phyloP scores from a whole-genome alignment of 768 basidiomycete species.

The Candolleomyces efflorescens region DNA sequence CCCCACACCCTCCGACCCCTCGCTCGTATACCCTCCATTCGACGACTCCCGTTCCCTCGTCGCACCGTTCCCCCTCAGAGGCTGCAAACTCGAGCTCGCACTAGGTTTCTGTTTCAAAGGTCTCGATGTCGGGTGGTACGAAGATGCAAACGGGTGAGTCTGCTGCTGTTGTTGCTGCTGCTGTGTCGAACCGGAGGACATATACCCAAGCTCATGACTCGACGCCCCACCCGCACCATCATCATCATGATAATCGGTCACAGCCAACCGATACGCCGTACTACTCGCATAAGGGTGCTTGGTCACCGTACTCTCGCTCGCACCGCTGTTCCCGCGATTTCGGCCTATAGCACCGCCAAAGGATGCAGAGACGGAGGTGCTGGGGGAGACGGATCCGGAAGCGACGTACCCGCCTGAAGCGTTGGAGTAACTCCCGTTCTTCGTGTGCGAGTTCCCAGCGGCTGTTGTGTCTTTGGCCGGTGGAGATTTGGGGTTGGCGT shows the following conservation, averaged over 20 bases:
- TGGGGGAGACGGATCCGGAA: not conserved
- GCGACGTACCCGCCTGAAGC: not conserved
- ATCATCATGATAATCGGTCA: not conserved
- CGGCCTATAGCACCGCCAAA: not conserved
- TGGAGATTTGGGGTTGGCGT: not conserved
- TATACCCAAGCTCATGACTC: not conserved
- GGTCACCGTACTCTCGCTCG: not conserved
- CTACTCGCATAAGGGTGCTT: not conserved
- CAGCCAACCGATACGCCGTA: not conserved
- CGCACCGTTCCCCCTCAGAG: no score
- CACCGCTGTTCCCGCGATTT: not conserved
- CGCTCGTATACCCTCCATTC: no score
- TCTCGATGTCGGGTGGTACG: not conserved
- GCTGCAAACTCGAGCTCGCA: no score
- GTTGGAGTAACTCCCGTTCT: not conserved
- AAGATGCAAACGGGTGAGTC: not conserved
- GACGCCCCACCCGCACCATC: not conserved
- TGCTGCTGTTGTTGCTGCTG: not conserved
- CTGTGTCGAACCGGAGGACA: not conserved
- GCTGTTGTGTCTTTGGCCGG: not conserved
- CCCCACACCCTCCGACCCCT: not conserved
- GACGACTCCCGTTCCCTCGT: no score
- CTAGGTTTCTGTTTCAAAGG: not conserved
- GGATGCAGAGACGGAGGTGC: not conserved
- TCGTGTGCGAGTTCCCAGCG: not conserved